phyloP scores from a whole-genome alignment of 257 asterid genomes.

The Marsdenia floribunda region DNA sequence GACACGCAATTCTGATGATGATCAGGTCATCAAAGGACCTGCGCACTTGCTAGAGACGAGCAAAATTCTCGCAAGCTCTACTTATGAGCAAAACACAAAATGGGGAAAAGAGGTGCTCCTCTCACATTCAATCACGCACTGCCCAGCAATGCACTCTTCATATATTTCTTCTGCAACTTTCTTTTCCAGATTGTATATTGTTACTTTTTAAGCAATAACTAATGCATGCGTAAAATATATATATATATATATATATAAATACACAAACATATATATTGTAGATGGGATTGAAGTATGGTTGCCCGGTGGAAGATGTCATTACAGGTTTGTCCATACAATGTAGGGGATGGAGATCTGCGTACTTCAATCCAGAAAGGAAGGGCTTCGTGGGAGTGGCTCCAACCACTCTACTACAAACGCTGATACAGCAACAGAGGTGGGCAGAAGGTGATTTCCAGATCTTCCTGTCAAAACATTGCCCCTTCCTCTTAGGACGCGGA shows the following conservation, averaged over 20 bases:
- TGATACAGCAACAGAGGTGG: slow-evolving; percentile 32
- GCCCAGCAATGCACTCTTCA: neutral
- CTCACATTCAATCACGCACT: neutral
- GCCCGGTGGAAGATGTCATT: slow-evolving; percentile 27
- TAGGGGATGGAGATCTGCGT: slow-evolving; percentile 29
- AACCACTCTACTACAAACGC: slow-evolving; percentile 18
- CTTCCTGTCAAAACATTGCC: slow-evolving; percentile 23
- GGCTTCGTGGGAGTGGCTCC: slow-evolving; percentile 33
- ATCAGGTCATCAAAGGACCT: slow-evolving; percentile 7
- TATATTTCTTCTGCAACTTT: neutral
- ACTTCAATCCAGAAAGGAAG: slow-evolving; percentile 15
- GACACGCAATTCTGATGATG: neutral
- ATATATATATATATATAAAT: too few relatives aligned
- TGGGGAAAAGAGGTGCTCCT: slow-evolving; percentile 34
- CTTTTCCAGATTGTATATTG: too few relatives aligned
- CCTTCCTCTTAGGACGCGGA: slow-evolving; percentile 20
- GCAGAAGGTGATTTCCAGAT: slow-evolving; percentile 30
- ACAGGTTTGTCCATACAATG: slow-evolving; percentile 31
- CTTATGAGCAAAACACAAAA: slow-evolving; percentile 23
- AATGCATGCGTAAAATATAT: neutral
- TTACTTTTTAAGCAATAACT: neutral
- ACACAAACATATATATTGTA: neutral
- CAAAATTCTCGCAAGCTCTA: slow-evolving; percentile 22
- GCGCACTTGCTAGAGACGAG: slow-evolving; percentile 1
- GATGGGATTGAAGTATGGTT: slow-evolving; percentile 34